A percentile compares a stretch with the other conserved stretches of the same genome.
phyloP scores from a whole-genome alignment of 2,329 filamentous ascomycete species.

The Phyllosticta capitalensis region DNA sequence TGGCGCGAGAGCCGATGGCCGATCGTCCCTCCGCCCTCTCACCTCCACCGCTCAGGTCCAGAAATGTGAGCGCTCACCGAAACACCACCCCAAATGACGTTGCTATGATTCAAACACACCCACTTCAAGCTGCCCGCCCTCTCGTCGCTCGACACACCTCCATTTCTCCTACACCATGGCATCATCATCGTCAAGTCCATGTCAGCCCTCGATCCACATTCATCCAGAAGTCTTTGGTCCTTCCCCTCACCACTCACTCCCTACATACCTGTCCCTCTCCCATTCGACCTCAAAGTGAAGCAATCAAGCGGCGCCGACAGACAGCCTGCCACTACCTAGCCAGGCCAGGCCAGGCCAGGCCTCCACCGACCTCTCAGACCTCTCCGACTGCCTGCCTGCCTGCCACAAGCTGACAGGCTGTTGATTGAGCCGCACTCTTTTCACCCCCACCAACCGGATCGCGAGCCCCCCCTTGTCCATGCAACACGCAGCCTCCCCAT shows the following conservation, averaged over 20 bases:
- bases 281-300: neutral
- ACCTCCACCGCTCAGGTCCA: too few species aligned
- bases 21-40: too few species aligned
- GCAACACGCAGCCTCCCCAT: neutral
- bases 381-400: neutral
- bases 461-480: neutral
- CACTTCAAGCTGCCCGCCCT: too few species aligned
- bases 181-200: too few species aligned
- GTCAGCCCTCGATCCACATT: neutral
- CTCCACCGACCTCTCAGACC: too few species aligned
- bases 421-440: neutral
- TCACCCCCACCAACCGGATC: neutral
- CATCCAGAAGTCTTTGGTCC: neutral
- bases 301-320: too few species aligned
- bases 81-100: neutral
- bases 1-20: neutral
- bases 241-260: neutral
- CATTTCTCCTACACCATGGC: too few species aligned
- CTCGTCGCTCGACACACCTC: neutral
- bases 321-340: too few species aligned
- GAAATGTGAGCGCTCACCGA: neutral
- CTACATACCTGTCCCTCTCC: too few species aligned
- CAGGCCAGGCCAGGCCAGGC: neutral
- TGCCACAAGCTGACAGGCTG: neutral
- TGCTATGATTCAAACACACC: neutral